Percentiles rank a stretch among this genome's conserved stretches.
Conservation (phyloP, 306 rosid species). For the Prunus dulcis region DNA sequence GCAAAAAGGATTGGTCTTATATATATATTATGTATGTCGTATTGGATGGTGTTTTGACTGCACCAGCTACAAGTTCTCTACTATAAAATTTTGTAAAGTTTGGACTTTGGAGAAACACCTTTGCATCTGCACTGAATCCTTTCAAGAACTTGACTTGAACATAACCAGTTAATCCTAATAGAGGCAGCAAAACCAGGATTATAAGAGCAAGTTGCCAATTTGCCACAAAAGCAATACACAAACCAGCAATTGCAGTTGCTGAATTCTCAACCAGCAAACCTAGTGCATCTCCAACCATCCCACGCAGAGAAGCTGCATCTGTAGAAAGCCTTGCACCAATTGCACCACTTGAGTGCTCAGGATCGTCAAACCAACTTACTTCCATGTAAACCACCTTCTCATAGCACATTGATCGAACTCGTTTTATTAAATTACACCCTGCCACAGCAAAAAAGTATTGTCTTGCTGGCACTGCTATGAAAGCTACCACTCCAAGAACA, state of each 20-base stretch:
- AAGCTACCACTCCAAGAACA: no score
- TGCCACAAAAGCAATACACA: constrained; percentile 60
- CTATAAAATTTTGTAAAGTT: neutral
- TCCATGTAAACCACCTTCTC: no score
- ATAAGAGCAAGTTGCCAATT: constrained; percentile 68
- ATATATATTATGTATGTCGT: neutral
- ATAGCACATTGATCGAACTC: no score
- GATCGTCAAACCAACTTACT: no score
- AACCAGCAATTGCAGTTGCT: constrained; percentile 44
- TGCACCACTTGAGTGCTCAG: no score
- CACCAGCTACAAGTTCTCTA: no score
- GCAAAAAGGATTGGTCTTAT: neutral
- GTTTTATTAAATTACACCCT: no score
- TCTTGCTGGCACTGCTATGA: no score
- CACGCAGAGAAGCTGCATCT: no score
- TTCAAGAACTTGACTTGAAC: constrained; percentile 51
- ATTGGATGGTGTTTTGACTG: neutral
- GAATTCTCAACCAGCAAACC: constrained; percentile 58
- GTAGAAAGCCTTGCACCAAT: no score
- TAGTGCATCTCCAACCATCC: constrained; percentile 79
- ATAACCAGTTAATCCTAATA: constrained; percentile 45
- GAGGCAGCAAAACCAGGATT: constrained; percentile 56
- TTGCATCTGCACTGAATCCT: constrained; percentile 61
- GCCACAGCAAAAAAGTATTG: no score
- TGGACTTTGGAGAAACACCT: constrained; percentile 41